Percentiles rank a stretch among this genome's conserved stretches.
Evolutionary conservation across 2,329 filamentous ascomycete species (phyloP).

Genomic region (Colletotrichum sp.): DNA sequence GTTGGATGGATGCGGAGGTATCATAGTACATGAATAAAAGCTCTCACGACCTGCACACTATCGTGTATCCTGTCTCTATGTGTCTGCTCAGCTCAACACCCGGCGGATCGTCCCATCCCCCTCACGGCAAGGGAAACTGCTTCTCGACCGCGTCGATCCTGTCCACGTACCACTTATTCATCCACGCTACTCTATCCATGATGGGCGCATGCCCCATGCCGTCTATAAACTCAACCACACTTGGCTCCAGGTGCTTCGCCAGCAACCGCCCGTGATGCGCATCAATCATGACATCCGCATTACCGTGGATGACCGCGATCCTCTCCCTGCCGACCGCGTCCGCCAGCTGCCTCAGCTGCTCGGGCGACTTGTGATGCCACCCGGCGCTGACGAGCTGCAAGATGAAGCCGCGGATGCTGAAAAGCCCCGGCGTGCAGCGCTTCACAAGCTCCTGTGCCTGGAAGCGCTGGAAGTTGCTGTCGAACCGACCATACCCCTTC

Average conservation of each 20-base stretch:
- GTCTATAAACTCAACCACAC: constrained; percentile 66
- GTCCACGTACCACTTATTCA: constrained; percentile 67
- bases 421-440: constrained; percentile 62
- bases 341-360: constrained; percentile 69
- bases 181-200: constrained; percentile 73
- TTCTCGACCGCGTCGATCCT: constrained; percentile 57
- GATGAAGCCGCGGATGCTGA: constrained; percentile 72
- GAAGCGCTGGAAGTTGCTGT: constrained; percentile 81
- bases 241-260: constrained; percentile 67
- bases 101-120: background rate
- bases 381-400: constrained; percentile 80
- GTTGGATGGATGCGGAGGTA: constrained; percentile 3
- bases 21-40: constrained; percentile 12
- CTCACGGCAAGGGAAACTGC: constrained; percentile 31
- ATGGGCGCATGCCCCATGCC: constrained; percentile 78
- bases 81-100: background rate
- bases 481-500: constrained; percentile 59
- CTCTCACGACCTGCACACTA: background rate
- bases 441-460: constrained; percentile 81
- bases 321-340: constrained; percentile 73
- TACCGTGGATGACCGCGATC: constrained; percentile 81
- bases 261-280: constrained; percentile 73
- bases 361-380: constrained; percentile 76
- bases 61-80: background rate
- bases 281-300: constrained; percentile 77